Evolutionary conservation across 2,329 filamentous ascomycete genomes (phyloP), one percentile per base, ranked within the genome.

Genomic region (Stylonectria norvegica): DNA sequence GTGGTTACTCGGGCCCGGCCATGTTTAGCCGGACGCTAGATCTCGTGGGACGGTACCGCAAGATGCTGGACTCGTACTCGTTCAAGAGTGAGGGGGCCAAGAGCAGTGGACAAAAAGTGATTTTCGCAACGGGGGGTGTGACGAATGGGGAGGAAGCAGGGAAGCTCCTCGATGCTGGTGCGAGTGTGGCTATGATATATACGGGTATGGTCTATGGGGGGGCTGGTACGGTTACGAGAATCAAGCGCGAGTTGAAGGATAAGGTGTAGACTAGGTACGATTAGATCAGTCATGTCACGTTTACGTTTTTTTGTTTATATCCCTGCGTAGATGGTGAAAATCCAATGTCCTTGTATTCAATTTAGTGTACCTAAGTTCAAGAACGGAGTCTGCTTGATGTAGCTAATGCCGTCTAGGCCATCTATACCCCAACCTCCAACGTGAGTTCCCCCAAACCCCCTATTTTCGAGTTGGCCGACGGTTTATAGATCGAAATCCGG

Each of bases 91-190:
- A 59, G n/a, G 45, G 56, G 3, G 56, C 48, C 5, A 58, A 62
- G 20, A 61, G 64, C 16, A 60, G 57, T 10, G 47, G 70, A 44
- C 75, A 75, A 34, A 95, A 95, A 67, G 83, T 89, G 37, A 85
- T 98, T 45, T 97, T 97, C 60, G 91, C 91, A 1, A 93, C 89
- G 0, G 93, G 93, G 1, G 93, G 93, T 14, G 91, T 98, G 58
- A 93, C 86, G 1, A 91, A 85, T 50, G 93, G 93, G 4, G 76
- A 85, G 48, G 85, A 97, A 67, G 94, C 89, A 7, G 69, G 87
- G 11, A 75, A 86, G 66, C 79, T 91, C 5, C 72, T 97, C 34
- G 86, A 94, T 52, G 89, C 90, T 0, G 93, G 93, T 7, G 93
- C 93, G 0, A 91, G 85, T 54, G 83, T 94, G 11, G 89, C 89